Conservation (phyloP, 2,329 filamentous ascomycete genomes). For the Colletotrichum cordylinicola region DNA sequence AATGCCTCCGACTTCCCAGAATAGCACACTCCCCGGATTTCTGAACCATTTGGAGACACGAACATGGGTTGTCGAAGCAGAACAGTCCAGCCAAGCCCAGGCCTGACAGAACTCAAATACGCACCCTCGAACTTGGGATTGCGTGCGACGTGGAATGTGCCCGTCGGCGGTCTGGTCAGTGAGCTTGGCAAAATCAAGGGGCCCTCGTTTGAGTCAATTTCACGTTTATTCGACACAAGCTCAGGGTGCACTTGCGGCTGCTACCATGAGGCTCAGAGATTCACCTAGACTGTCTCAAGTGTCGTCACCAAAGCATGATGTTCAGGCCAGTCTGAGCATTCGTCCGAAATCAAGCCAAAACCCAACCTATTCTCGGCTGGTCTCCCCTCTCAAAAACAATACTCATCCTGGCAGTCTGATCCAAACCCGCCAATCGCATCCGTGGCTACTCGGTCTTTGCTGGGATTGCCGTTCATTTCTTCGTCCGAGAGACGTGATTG, state of each 20-base stretch:
- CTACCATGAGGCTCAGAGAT: neutral
- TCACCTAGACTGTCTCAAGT: neutral
- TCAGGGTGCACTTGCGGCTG: neutral
- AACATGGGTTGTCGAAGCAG: neutral
- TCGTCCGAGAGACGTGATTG: neutral
- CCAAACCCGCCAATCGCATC: conserved; percentile 11
- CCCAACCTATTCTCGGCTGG: neutral
- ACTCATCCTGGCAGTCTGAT: neutral
- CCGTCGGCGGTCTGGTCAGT: neutral
- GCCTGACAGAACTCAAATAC: neutral
- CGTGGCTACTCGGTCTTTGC: neutral
- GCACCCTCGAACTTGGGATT: neutral
- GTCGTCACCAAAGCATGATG: neutral
- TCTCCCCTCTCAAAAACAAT: neutral
- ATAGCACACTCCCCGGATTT: neutral
- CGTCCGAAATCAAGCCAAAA: neutral
- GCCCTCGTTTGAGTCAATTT: neutral
- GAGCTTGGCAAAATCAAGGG: neutral
- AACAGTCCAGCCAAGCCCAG: neutral
- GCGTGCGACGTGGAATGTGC: neutral
- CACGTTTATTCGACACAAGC: conserved; percentile 8
- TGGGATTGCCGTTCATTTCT: neutral
- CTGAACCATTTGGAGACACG: neutral
- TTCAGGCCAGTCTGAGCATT: neutral
- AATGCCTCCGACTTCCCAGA: neutral